Percentiles rank a stretch among this genome's conserved stretches.
Evolutionary conservation across 306 rosid genomes (phyloP).

Genomic region (Hippophae tibetana): DNA sequence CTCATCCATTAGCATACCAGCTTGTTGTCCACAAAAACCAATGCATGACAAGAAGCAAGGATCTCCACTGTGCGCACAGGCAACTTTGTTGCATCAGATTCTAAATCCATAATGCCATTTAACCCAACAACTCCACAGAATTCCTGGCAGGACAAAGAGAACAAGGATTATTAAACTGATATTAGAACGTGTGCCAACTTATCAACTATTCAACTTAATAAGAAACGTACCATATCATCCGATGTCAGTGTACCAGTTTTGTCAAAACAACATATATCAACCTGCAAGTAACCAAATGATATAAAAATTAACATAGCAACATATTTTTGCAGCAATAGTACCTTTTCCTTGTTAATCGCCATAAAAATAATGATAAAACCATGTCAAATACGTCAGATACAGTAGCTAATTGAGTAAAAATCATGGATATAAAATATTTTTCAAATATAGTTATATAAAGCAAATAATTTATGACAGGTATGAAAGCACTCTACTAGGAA

Average conservation of each 20-base stretch:
- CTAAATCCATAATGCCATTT: constrained; percentile 46
- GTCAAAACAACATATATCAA: constrained; percentile 98
- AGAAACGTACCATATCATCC: constrained; percentile 82
- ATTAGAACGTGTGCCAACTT: constrained; percentile 8
- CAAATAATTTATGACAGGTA: not conserved
- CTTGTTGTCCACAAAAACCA: constrained; percentile 95
- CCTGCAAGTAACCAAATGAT: constrained; percentile 41
- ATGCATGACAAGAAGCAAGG: constrained; percentile 95
- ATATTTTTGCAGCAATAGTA: not conserved
- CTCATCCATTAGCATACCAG: constrained; percentile 46
- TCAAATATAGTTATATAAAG: not conserved
- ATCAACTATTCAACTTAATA: constrained; percentile 1
- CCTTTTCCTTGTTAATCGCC: not conserved
- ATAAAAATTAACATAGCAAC: constrained; percentile 1
- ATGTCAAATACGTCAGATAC: not conserved
- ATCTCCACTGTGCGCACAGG: constrained; percentile 70
- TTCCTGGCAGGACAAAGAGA: constrained; percentile 47
- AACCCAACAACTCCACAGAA: constrained; percentile 85
- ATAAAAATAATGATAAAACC: not conserved
- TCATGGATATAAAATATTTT: not conserved
- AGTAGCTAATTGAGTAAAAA: not conserved
- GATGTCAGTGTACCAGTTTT: constrained; percentile 99
- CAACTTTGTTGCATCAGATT: constrained; percentile 59
- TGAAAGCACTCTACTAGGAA: not conserved
- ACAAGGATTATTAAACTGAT: constrained; percentile 6